Evolutionary conservation across 2,329 filamentous ascomycete species (phyloP), one percentile per base, ranked within the genome.

Genomic region (Cordyceps pruinosa): DNA sequence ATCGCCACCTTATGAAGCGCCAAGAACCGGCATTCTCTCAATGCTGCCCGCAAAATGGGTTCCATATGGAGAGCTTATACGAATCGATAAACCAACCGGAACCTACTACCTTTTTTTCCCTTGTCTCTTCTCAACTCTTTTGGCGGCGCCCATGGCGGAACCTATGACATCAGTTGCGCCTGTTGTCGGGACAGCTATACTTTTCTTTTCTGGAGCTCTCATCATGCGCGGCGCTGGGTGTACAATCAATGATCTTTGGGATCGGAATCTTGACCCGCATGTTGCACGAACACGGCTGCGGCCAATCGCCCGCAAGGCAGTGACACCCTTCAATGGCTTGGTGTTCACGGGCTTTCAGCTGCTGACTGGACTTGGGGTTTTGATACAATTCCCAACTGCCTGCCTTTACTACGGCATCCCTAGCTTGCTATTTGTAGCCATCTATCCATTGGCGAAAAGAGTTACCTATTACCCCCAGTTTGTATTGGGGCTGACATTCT

Each of bases 191-290:
- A 90, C 86, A 0, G 80, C 81, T 1, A 66, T 81, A 2, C 80
- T 94, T 48, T 94, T 95, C 73, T 82, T 88, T 65, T 77, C 83
- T 2, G 90, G 90, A 51, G 88, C 89, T 4, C 69, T 95, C 45
- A 81, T 96, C 62, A 94, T 96, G 88, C 87, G 91, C 60, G 88
- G 91, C 49, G 89, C 90, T 21, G 90, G 90, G 52, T 96, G 91
- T 71, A 88, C 88, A 19, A 90, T 95, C 73, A 96, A 96, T 69
- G 91, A 96, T 69, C 83, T 95, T 51, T 92, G 90, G 88, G 91
- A 96, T 71, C 84, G 89, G 56, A 88, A 94, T 64, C 84, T 96
- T 17, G 91, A 96, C 70, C 86, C 88, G 7, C 82, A 90, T 61
- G 90, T 96, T 15, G 73, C 81, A 2, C 82, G 91, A 48, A 95